These are phyloP conservation scores for Penicillium cosmopolitanum DNA, from an alignment of 495 filamentous ascomycete genomes.

Conservation along the genomic window DNA sequence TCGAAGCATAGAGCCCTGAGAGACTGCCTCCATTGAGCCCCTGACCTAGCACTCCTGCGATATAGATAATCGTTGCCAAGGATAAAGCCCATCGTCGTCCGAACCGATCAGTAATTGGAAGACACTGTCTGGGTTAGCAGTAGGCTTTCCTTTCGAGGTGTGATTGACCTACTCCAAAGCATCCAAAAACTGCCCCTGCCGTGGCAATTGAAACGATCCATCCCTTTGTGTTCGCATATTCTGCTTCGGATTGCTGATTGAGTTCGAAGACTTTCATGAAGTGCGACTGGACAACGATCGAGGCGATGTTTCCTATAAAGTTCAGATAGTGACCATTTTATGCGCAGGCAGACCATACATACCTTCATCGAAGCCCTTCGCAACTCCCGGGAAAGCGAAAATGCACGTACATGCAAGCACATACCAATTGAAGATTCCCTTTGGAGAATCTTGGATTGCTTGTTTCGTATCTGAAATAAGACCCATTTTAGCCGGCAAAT, in stretches of 20 bases:
- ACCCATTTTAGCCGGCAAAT: conserved; percentile 43
- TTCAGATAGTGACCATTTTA: not conserved
- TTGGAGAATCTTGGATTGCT: conserved; percentile 24
- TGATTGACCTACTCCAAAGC: conserved; percentile 23
- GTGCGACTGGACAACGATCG: conserved; percentile 21
- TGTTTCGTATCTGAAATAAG: conserved; percentile 63
- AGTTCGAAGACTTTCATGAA: conserved; percentile 41
- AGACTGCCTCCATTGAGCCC: conserved; percentile 51
- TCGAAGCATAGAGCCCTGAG: conserved; percentile 49
- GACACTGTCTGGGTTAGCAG: conserved; percentile 13
- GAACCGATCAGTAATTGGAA: conserved; percentile 26
- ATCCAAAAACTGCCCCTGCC: conserved; percentile 50
- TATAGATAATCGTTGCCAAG: conserved; percentile 54
- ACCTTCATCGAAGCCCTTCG: conserved; percentile 32
- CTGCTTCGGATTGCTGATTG: conserved; percentile 58
- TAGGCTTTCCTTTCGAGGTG: not conserved
- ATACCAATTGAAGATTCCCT: conserved; percentile 25
- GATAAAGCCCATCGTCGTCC: conserved; percentile 46
- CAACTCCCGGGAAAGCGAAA: conserved; percentile 26
- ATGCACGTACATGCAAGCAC: conserved; percentile 23
- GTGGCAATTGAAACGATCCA: conserved; percentile 67
- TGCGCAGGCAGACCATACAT: conserved; percentile 1
- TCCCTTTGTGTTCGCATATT: conserved; percentile 46
- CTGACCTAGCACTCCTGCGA: conserved; percentile 61
- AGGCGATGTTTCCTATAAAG: conserved; percentile 25